Conservation (phyloP, 495 filamentous ascomycete species). For the Cenococcum geophilum region DNA sequence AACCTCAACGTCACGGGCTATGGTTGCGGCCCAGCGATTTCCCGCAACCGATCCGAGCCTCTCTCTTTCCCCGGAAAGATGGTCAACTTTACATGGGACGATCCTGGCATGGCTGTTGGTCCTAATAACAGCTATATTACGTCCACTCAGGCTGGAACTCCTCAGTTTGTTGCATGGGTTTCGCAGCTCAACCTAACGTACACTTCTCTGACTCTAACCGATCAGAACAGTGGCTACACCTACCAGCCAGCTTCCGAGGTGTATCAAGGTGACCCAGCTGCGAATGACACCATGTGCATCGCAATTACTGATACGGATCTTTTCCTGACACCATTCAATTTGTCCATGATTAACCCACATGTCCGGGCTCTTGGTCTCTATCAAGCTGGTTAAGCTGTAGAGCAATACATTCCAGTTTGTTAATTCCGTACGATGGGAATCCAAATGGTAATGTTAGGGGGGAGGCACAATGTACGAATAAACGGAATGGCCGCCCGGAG, state of each 20-base stretch:
- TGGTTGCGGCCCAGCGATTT: conserved; percentile 57
- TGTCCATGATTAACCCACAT: conserved; percentile 66
- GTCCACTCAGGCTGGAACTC: conserved; percentile 48
- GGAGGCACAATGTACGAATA: no score
- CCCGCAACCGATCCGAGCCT: conserved; percentile 58
- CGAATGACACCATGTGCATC: conserved; percentile 77
- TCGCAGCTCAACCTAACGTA: conserved; percentile 84
- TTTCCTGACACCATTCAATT: conserved; percentile 69
- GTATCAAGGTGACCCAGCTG: conserved; percentile 58
- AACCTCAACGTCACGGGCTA: conserved; percentile 46
- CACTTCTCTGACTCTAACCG: conserved; percentile 54
- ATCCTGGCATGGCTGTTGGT: conserved; percentile 60
- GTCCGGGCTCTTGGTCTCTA: conserved; percentile 72
- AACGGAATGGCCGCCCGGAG: no score
- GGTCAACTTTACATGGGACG: conserved; percentile 68
- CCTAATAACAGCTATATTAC: conserved; percentile 81
- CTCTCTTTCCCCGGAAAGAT: conserved; percentile 71
- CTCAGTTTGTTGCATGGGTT: conserved; percentile 69
- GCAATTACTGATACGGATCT: conserved; percentile 66
- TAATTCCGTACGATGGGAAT: no score
- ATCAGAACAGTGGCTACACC: conserved; percentile 54
- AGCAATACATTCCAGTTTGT: neutral
- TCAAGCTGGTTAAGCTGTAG: conserved; percentile 60
- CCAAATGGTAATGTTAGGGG: no score
- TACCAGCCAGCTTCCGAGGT: conserved; percentile 61